Conservation (phyloP, 2,329 filamentous ascomycete genomes). For the Microdochium trichocladiopsis region DNA sequence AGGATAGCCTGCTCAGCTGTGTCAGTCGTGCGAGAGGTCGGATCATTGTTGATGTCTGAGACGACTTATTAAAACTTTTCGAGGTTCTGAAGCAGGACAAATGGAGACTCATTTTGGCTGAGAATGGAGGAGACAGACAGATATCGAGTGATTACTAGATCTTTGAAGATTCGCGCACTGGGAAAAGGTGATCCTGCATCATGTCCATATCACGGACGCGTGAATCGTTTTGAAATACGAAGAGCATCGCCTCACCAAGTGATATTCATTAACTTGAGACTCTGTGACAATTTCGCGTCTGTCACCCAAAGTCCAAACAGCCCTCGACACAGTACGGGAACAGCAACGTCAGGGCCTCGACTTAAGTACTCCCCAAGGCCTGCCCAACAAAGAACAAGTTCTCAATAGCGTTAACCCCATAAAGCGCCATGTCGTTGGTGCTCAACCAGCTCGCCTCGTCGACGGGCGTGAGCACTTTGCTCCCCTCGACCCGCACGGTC, state of each 20-base stretch:
- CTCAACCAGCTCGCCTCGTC: conserved; percentile 51
- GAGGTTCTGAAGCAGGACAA: neutral
- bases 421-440: conserved; percentile 49
- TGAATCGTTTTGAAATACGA: too few relatives aligned
- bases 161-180: too few relatives aligned
- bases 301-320: too few relatives aligned
- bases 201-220: too few relatives aligned
- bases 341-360: neutral
- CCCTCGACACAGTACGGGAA: too few relatives aligned
- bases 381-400: conserved; percentile 35
- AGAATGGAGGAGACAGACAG: too few relatives aligned
- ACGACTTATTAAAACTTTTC: neutral
- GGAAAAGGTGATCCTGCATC: too few relatives aligned
- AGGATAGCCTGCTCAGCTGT: conserved; percentile 17
- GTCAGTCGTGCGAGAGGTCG: conserved; percentile 21
- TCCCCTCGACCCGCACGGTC: conserved; percentile 30
- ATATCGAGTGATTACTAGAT: too few relatives aligned
- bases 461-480: conserved; percentile 35
- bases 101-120: neutral
- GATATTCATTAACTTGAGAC: too few relatives aligned
- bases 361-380: conserved; percentile 6
- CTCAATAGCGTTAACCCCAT: conserved; percentile 50
- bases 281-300: too few relatives aligned
- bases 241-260: too few relatives aligned
- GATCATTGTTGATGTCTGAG: conserved; percentile 12